Evolutionary conservation across 345 rosid genomes (phyloP).

Genomic region (Lepidium sativum): DNA sequence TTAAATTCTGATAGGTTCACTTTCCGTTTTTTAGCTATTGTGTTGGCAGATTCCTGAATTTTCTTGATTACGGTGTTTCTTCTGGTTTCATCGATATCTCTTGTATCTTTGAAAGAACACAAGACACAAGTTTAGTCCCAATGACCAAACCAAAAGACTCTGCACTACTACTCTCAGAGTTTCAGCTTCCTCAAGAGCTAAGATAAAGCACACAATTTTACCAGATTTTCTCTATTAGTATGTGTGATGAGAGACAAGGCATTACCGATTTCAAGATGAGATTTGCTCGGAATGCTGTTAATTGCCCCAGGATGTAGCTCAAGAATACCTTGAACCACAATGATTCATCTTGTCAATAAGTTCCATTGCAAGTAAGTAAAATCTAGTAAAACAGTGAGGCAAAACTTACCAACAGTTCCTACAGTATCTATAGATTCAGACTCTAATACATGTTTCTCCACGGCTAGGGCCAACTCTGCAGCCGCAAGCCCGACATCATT

Average conservation of each 20-base stretch:
- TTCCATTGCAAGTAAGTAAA: background rate
- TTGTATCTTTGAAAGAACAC: slow-evolving; percentile 43
- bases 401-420: slow-evolving; percentile 74
- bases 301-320: slow-evolving; percentile 93
- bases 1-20: slow-evolving; percentile 67
- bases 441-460: slow-evolving; percentile 77
- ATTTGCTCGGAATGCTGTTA: slow-evolving; percentile 95
- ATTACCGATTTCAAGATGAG: slow-evolving; percentile 87
- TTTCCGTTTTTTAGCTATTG: slow-evolving; percentile 55
- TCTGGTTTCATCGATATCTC: slow-evolving; percentile 77
- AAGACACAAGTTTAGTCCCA: background rate
- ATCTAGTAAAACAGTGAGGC: background rate
- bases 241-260: background rate
- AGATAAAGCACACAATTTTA: background rate
- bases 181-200: background rate
- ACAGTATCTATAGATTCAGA: slow-evolving; percentile 90
- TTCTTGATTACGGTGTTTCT: slow-evolving; percentile 76
- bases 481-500: slow-evolving; percentile 97
- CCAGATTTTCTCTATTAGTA: background rate
- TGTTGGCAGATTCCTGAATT: slow-evolving; percentile 54
- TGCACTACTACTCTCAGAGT: background rate
- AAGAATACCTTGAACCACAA: slow-evolving; percentile 46
- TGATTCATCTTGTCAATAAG: background rate
- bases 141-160: background rate
- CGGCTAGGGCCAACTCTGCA: slow-evolving; percentile 85